Base-by-base conservation (phyloP, 768 basidiomycete genomes). In the Boletus patriciae region DNA sequence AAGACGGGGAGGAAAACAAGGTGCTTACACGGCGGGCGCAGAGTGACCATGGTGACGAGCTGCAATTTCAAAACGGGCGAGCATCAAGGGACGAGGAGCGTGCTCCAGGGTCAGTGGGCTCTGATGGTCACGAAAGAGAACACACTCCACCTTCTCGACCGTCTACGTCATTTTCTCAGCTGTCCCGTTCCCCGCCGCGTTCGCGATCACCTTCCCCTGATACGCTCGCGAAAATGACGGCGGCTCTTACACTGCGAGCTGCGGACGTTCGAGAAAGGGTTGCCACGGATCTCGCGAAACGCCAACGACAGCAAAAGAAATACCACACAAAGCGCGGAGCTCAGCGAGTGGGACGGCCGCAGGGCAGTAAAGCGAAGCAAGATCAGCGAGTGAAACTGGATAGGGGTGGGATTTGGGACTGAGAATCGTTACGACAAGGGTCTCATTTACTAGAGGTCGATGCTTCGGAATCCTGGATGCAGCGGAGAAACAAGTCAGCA, bases 291-390 rank as follows among this genome's bases (percentile, higher is more conserved):
- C 73, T 91, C 19, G 72, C 78, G 3, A 86, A 83, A 65, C 85
- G 83, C 4, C 78, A 82, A 19, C 81, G 81, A 55, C 80, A 89
- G 63, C 80, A 88, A 66, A 79, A 81, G 55, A 91, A 90, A 69
- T 83, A 90, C 68, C 93, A 95, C 74, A 84, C 89, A 1, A 90
- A 87, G 71, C 82, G 85, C 59, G 79, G 81, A 8, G 78, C 78
- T 4, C 80, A 82, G 52, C 78, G 83, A 53, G 82, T 79, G 29
- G 89, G 89, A 25, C 77, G 90, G 38, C 76, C 84, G 23, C 84
- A 86, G 61, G 93, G 93, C 21, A 92, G 89, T 69, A 95, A 95
- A 69, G 86, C 86, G 52, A 95, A 92, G 74, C 84, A 86, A 66
- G 90, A 93, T 65, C 80, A 73, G 31, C 77, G 82, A 55, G 80